These are phyloP conservation scores for Pseudoturritis turrita DNA, from an alignment of 345 rosid genomes.

Conservation along the genomic window DNA sequence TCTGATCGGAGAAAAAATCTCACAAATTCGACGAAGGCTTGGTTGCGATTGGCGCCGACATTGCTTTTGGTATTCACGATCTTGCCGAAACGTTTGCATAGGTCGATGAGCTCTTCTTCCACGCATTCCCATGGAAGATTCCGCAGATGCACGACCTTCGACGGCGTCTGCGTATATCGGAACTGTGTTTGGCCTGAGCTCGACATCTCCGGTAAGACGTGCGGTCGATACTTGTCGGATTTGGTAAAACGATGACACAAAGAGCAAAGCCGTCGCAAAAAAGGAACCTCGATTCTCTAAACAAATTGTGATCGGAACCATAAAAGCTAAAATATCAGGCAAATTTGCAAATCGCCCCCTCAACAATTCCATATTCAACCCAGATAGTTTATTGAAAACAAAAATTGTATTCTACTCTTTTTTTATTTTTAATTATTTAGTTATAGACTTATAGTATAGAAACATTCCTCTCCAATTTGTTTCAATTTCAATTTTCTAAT, in stretches of 20 bases:
- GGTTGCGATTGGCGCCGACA: slow-evolving; percentile 93
- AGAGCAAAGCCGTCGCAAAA: slow-evolving; percentile 6
- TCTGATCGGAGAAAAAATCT: slow-evolving; percentile 13
- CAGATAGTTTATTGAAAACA: no score
- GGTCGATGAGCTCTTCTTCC: slow-evolving; percentile 92
- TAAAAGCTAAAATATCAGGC: neutral
- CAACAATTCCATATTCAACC: neutral
- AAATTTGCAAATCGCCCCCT: neutral
- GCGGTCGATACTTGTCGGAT: neutral
- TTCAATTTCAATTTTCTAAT: no score
- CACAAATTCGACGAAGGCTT: slow-evolving; percentile 94
- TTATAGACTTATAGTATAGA: no score
- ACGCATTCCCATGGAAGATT: slow-evolving; percentile 94
- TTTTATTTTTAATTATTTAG: no score
- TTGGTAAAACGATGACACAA: neutral
- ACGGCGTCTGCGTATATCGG: slow-evolving; percentile 92
- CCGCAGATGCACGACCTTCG: slow-evolving; percentile 89
- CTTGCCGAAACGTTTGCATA: slow-evolving; percentile 87
- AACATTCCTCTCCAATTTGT: no score
- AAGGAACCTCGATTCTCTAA: neutral
- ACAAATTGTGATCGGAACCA: slow-evolving; percentile 11
- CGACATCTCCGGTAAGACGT: slow-evolving; percentile 37
- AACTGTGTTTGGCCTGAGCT: slow-evolving; percentile 81
- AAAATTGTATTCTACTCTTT: no score
- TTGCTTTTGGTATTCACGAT: slow-evolving; percentile 91